phyloP scores from a whole-genome alignment of 225 moss, liverwort and hornwort species.

The Marchantia polymorpha region DNA sequence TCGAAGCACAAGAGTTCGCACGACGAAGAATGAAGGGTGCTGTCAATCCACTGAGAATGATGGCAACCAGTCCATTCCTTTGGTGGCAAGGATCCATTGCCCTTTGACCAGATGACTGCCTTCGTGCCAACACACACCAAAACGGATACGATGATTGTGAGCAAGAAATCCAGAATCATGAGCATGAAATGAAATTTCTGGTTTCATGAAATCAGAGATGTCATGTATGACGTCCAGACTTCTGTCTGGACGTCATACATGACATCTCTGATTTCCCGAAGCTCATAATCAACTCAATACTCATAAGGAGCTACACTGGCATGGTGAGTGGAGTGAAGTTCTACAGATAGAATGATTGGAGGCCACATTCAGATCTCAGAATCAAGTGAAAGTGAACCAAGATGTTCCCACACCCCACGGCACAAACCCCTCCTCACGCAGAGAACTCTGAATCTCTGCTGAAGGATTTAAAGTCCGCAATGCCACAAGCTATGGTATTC shows the following conservation, averaged over 20 bases:
- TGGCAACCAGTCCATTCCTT: conserved; percentile 62
- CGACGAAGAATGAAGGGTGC: conserved; percentile 48
- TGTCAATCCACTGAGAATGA: conserved; percentile 58
- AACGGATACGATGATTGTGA: conserved; percentile 54
- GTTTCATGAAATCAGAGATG: not conserved
- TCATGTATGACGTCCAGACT: not conserved
- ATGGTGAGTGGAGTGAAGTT: not conserved
- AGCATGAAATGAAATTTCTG: not conserved
- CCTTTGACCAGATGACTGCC: conserved; percentile 68
- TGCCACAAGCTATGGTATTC: conserved; percentile 58
- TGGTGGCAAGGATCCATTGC: conserved; percentile 46
- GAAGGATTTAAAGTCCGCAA: conserved; percentile 57
- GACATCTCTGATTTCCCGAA: no score
- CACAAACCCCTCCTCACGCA: conserved; percentile 73
- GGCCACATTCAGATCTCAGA: conserved; percentile 55
- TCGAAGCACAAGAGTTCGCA: conserved; percentile 50
- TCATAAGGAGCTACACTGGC: not conserved
- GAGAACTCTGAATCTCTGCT: conserved; percentile 52
- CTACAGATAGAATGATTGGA: conserved; percentile 65
- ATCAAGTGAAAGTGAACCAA: conserved; percentile 57
- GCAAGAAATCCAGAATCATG: no score
- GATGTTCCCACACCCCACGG: conserved; percentile 55
- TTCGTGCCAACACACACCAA: conserved; percentile 66
- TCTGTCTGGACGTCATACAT: no score
- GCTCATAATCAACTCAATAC: no score